Evolutionary conservation across 106 monocot species (phyloP), one percentile per base, ranked within the genome.

Genomic region (Dioscorea alata): DNA sequence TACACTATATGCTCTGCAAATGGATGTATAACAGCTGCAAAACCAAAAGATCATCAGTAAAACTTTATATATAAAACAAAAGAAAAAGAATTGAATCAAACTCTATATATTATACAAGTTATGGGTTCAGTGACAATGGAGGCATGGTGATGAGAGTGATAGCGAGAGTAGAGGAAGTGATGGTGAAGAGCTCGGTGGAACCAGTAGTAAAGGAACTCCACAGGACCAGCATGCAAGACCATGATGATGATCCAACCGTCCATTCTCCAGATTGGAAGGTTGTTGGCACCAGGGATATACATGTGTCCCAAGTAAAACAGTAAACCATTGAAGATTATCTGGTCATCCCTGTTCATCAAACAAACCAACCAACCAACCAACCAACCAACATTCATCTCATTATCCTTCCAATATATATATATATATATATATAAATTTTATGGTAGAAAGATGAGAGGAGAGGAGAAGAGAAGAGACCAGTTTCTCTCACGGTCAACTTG

Each of bases 121-220:
- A 97, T 97, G 22, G 92, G 96, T 50, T 97, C 92, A 0, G 92
- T 97, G 70, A 92, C 96, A 32, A 92, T 85, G 63, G 96, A 97
- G 23, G 97, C 73, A 67, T 97, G 89, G 60, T 97, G 97, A 74
- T 92, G 92, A 12, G 97, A 97, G 64, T 97, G 97, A 74, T 97
- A 97, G 48, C 92, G 86, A 21, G 97, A 80, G 75, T 92, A 97
- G 64, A 97, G 87, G 73, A 77, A 92, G 64, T 97, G 97, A 31
- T 97, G 97, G 74, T 97, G 97, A 23, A 97, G 69, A 2, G 89
- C 86, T 13, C 89, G 60, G 76, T 97, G 97, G 16, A 97, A 75
- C 92, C 97, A 97, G 82, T 97, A 97, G 86, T 97, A 97, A 50
- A 97, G 76, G 81, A 97, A 92, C 85, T 97, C 97, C 57, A 97